Evolutionary conservation across 805 yeast genomes (phyloP).

Genomic region (Zygosaccharomyces bailii): DNA sequence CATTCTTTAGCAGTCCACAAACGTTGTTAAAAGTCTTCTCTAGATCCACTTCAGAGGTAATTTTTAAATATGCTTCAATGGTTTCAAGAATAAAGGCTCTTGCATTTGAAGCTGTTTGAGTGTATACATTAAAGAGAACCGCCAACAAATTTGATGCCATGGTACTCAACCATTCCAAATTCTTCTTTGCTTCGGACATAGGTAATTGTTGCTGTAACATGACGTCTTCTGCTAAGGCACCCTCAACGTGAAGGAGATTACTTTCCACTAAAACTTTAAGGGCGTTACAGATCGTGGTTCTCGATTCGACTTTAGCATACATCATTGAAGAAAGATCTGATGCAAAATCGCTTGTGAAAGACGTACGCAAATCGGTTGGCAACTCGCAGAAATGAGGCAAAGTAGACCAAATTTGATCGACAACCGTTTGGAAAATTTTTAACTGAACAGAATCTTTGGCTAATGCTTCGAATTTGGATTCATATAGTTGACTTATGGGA

Average conservation of each 20-base stretch:
- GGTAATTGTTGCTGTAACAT: slow-evolving; percentile 63
- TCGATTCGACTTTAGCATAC: slow-evolving; percentile 68
- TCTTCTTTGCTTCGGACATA: slow-evolving; percentile 48
- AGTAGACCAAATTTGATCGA: slow-evolving; percentile 90
- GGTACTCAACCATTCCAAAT: slow-evolving; percentile 58
- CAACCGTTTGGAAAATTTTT: slow-evolving; percentile 78
- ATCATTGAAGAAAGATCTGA: slow-evolving; percentile 66
- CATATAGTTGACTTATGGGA: slow-evolving; percentile 61
- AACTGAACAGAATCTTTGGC: slow-evolving; percentile 60
- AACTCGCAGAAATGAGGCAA: slow-evolving; percentile 86
- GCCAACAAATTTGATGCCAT: slow-evolving; percentile 76
- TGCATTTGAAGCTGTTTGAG: slow-evolving; percentile 81
- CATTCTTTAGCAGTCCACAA: slow-evolving; percentile 69
- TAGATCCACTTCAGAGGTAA: slow-evolving; percentile 64
- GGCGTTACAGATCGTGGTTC: slow-evolving; percentile 81
- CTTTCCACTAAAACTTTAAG: slow-evolving; percentile 75
- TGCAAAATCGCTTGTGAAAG: slow-evolving; percentile 77
- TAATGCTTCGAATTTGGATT: slow-evolving; percentile 42
- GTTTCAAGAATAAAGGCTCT: slow-evolving; percentile 84
- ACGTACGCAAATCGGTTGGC: slow-evolving; percentile 63
- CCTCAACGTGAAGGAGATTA: slow-evolving; percentile 53
- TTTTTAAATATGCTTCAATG: slow-evolving; percentile 72
- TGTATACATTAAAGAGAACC: slow-evolving; percentile 86
- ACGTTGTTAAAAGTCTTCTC: slow-evolving; percentile 79
- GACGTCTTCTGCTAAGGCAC: slow-evolving; percentile 53